Conservation (phyloP, 208 protist species). For the Crithidia expoeki region DNA sequence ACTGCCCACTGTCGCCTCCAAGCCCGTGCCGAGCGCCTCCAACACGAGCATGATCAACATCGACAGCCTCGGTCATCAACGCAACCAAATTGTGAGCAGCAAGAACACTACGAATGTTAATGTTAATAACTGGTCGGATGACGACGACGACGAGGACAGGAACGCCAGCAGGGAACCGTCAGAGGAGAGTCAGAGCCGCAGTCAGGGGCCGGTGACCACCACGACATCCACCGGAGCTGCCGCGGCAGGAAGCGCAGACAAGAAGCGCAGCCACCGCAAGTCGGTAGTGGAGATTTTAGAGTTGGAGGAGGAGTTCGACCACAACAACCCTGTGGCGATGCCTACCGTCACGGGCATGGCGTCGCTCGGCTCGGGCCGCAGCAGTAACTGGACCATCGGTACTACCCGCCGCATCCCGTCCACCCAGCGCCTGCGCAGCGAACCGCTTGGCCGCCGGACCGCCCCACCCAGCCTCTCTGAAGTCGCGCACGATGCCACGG, state of each 20-base stretch:
- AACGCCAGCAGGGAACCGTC: neutral
- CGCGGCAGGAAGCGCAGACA: neutral
- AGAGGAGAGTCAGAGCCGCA: slow-evolving; percentile 7
- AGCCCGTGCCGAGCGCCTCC: neutral
- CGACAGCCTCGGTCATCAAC: neutral
- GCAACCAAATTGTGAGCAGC: neutral
- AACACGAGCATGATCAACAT: slow-evolving; percentile 8
- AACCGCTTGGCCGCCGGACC: neutral
- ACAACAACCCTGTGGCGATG: slow-evolving; percentile 5
- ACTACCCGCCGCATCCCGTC: neutral
- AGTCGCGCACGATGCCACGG: neutral
- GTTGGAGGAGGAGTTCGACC: slow-evolving; percentile 24
- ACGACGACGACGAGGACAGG: slow-evolving; percentile 8
- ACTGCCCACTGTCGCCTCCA: slow-evolving; percentile 5
- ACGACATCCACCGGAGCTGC: neutral
- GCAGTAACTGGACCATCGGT: neutral
- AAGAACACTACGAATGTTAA: neutral
- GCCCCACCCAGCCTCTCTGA: neutral
- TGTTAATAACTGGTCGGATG: slow-evolving; percentile 12
- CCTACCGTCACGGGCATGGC: neutral
- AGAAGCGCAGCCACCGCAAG: slow-evolving; percentile 3
- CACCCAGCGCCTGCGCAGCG: neutral
- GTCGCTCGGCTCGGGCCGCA: neutral
- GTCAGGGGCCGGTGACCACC: neutral
- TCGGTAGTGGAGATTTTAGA: slow-evolving; percentile 24